Evolutionary conservation across 805 yeast species (phyloP), one percentile per base, ranked within the genome.

Genomic region (Lipomyces kockii): DNA sequence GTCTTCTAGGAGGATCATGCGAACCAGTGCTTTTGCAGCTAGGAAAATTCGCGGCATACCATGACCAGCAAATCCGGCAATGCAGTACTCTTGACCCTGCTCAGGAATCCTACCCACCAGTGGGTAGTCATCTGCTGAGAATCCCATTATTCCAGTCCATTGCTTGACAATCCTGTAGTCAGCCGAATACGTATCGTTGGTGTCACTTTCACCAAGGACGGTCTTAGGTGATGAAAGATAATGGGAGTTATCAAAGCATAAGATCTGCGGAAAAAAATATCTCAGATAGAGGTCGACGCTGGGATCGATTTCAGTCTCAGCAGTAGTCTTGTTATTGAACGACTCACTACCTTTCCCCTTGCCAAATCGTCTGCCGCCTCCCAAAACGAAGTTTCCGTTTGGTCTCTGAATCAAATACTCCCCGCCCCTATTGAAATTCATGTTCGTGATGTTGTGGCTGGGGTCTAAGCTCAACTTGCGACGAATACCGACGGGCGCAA

Each of bases 91-190:
- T n/a, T 63, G 64, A 63, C 77, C 74, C 32, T 29, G 32, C 6
- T 29, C 32, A 4, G 71, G 71, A 37, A 82, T 64, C 62, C 79
- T 81, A 27, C 86, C 86, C 22, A 83, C 83, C 60, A 79, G 78
- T 2, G 86, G 86, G 32, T 78, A 63, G 3, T 66, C 70, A 68
- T 82, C 84, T 35, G 77, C 76, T 3, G 84, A 75, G 69, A 78
- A 82, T 2, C 85, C 86, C 74, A 83, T 74, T n/a, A 83, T 81
- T 29, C 86, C 86, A 35, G 82, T 72, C 86, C 86, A 83, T 51
- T 73, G 74, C 32, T 70, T 67, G n/a, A 62, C 67, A 17, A 72
- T 58, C 20, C 55, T 43, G 53, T 56, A 65, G 6, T 60, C 17
- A 1, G 27, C 35, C 22, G 65, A 61, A 54, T 62, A 59, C 1